Conservation (phyloP, 306 rosid genomes). For the Cucurbita ficifolia region DNA sequence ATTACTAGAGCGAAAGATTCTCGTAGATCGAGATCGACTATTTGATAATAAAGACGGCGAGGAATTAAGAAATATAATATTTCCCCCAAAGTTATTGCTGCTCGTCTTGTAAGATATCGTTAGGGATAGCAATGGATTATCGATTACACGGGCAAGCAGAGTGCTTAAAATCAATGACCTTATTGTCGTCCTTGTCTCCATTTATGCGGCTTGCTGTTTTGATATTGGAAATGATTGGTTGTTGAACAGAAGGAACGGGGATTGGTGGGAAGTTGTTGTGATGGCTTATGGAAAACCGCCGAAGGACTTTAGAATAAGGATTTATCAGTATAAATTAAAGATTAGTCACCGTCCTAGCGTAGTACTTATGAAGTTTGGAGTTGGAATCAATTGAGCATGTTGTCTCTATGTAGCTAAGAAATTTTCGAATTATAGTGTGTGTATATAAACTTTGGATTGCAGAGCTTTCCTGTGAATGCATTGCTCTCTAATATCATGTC, state of each 20-base stretch:
- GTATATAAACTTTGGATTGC: not conserved
- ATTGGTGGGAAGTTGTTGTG: not conserved
- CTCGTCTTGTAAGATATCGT: not conserved
- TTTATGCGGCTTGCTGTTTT: not conserved
- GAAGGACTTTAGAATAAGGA: not conserved
- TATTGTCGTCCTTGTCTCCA: not conserved
- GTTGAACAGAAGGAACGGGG: not conserved
- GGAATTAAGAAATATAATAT: not conserved
- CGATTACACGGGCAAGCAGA: not conserved
- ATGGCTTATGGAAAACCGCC: not conserved
- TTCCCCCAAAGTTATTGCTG: not conserved
- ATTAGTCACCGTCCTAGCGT: not conserved
- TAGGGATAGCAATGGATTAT: not conserved
- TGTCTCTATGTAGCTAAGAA: not conserved
- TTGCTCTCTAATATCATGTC: not conserved
- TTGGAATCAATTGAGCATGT: not conserved
- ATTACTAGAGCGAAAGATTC: not conserved
- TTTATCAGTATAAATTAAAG: not conserved
- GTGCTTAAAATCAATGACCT: not conserved
- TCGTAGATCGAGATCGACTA: not conserved
- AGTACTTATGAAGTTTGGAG: not conserved
- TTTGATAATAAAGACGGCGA: not conserved
- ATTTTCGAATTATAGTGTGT: not conserved
- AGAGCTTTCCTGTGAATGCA: not conserved
- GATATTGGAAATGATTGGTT: not conserved